Conservation (phyloP, 202 grass and related monocot genomes). For the Tripidium arundinaceum region DNA sequence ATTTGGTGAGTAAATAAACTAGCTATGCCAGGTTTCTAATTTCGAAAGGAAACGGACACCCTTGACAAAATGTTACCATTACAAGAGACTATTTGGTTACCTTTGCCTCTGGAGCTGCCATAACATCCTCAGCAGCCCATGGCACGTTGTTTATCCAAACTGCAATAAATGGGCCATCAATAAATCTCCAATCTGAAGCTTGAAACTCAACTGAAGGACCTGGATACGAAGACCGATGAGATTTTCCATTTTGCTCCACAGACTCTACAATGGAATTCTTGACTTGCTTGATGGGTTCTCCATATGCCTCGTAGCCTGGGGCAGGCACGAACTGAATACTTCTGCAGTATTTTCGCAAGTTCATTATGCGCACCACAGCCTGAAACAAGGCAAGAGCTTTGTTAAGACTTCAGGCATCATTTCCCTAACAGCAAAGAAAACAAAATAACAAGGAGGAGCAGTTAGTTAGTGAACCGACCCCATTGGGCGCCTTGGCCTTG, state of each 20-base stretch:
- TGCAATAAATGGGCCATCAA: constrained; percentile 70
- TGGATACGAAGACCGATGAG: constrained; percentile 31
- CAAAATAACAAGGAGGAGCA: background rate
- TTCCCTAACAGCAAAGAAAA: background rate
- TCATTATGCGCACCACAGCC: constrained; percentile 68
- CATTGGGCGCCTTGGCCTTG: constrained; percentile 43
- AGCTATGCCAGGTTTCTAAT: background rate
- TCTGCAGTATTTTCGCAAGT: constrained; percentile 57
- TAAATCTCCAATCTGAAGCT: constrained; percentile 52
- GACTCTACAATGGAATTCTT: background rate
- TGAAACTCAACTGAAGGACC: constrained; percentile 33
- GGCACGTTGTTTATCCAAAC: constrained; percentile 71
- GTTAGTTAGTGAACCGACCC: too few species aligned
- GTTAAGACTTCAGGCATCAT: background rate
- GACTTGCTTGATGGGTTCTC: constrained; percentile 45
- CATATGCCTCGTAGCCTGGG: constrained; percentile 66
- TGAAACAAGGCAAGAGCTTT: constrained; percentile 25
- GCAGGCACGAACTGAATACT: constrained; percentile 62
- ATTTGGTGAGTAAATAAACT: background rate
- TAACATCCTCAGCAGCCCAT: constrained; percentile 60
- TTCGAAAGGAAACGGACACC: background rate
- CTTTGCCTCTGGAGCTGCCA: constrained; percentile 77
- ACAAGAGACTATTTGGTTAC: constrained; percentile 32
- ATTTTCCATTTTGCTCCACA: constrained; percentile 20
- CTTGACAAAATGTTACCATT: background rate